phyloP scores from a whole-genome alignment of 768 basidiomycete species.

The Boletus eberwhitei region DNA sequence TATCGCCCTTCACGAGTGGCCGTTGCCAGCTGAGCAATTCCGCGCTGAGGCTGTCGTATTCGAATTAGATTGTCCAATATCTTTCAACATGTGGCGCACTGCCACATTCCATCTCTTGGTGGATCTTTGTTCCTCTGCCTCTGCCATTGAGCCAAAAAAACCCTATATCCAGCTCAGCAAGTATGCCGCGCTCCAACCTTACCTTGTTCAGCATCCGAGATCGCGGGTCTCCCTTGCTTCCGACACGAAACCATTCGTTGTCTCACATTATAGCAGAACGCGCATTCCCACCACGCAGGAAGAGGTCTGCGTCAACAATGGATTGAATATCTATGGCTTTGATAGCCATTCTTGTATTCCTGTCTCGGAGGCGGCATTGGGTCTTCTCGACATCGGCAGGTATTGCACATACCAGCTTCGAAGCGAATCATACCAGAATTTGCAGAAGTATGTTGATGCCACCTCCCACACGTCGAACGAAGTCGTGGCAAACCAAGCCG shows the following conservation, averaged over 20 bases:
- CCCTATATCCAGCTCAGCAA: constrained; percentile 13
- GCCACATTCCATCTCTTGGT: constrained; percentile 39
- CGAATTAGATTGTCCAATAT: constrained; percentile 38
- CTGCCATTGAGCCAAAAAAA: background rate
- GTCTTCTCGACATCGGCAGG: constrained; percentile 8
- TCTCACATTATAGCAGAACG: constrained; percentile 12
- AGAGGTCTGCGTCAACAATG: constrained; percentile 34
- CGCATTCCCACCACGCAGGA: constrained; percentile 11
- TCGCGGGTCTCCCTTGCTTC: constrained; percentile 25
- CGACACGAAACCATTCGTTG: constrained; percentile 20
- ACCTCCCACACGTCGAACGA: constrained; percentile 42
- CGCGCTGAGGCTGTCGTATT: constrained; percentile 36
- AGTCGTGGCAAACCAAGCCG: constrained; percentile 40
- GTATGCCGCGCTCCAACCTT: constrained; percentile 13
- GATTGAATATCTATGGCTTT: constrained; percentile 29
- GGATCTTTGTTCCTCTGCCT: constrained; percentile 30
- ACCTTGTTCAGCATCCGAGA: constrained; percentile 11
- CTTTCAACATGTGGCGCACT: constrained; percentile 43
- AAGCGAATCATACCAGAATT: constrained; percentile 28
- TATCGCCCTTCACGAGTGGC: constrained; percentile 46
- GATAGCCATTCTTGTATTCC: constrained; percentile 21
- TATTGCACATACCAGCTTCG: constrained; percentile 35
- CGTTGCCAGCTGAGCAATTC: constrained; percentile 32
- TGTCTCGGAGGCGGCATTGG: constrained; percentile 14
- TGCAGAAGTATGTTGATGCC: constrained; percentile 35